Conservation (phyloP, 306 rosid genomes). For the Castanopsis chinensis region DNA sequence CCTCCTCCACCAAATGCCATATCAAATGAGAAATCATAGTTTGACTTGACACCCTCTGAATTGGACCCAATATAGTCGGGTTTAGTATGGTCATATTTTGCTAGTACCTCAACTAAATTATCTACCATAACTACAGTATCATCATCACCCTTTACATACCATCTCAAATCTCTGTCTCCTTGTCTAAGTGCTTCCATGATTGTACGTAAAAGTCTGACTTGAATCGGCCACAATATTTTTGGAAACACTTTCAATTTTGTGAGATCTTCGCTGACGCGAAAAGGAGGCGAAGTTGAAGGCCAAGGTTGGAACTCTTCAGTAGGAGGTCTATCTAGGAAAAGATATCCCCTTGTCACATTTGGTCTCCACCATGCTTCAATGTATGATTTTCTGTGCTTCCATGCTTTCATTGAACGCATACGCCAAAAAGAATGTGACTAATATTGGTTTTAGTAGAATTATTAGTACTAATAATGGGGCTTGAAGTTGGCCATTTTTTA, state of each 20-base stretch:
- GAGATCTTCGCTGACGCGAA: constrained; percentile 35
- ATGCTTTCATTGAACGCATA: constrained; percentile 42
- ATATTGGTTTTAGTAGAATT: constrained; percentile 15
- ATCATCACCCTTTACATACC: constrained; percentile 55
- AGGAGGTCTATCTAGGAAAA: constrained; percentile 44
- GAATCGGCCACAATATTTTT: background rate
- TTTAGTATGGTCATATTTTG: constrained; percentile 37
- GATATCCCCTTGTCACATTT: constrained; percentile 41
- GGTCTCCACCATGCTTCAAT: constrained; percentile 46
- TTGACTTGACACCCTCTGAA: constrained; percentile 5
- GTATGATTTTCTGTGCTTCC: constrained; percentile 38
- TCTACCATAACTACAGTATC: constrained; percentile 42
- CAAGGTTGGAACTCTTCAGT: constrained; percentile 35
- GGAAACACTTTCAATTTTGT: background rate
- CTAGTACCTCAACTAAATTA: constrained; percentile 37
- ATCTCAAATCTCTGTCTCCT: constrained; percentile 36
- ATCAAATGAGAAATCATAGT: constrained; percentile 29
- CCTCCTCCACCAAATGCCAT: constrained; percentile 59
- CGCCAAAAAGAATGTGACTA: constrained; percentile 36
- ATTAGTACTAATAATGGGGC: background rate
- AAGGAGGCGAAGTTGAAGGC: constrained; percentile 39
- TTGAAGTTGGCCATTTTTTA: constrained; percentile 4
- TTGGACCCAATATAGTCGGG: constrained; percentile 36
- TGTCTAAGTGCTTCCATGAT: constrained; percentile 33
- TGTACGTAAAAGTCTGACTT: constrained; percentile 28